Percentiles rank a stretch among this genome's conserved stretches.
phyloP scores from a whole-genome alignment of 306 rosid species.

The Dryas octopetala region DNA sequence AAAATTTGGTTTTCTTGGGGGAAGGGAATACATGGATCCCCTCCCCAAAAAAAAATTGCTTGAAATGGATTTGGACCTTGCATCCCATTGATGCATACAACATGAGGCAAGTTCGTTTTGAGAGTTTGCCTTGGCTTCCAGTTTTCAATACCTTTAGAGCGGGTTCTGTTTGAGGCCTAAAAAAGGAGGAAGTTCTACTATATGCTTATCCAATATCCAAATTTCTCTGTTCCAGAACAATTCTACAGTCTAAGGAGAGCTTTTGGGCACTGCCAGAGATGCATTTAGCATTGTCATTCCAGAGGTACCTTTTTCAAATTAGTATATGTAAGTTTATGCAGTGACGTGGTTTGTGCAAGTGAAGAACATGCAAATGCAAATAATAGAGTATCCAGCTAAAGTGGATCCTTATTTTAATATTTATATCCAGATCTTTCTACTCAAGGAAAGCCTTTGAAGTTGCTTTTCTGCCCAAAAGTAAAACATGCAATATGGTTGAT shows the following conservation, averaged over 20 bases:
- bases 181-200: neutral
- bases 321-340: neutral
- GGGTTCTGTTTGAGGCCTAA: neutral
- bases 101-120: neutral
- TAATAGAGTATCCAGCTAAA: slow-evolving; percentile 12
- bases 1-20: neutral
- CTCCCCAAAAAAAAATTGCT: too few relatives aligned
- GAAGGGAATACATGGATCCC: too few relatives aligned
- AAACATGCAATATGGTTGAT: neutral
- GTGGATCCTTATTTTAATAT: neutral
- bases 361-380: slow-evolving; percentile 11
- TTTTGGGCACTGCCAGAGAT: slow-evolving; percentile 14
- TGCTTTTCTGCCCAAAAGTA: slow-evolving; percentile 1
- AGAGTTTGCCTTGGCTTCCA: neutral
- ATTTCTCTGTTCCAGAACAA: slow-evolving; percentile 47
- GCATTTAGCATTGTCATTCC: neutral
- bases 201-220: slow-evolving; percentile 20
- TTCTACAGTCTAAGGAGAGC: slow-evolving; percentile 34
- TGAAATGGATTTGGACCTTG: neutral
- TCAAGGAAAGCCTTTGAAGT: slow-evolving; percentile 5
- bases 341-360: slow-evolving; percentile 5
- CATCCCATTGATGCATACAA: neutral
- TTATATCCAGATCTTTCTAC: neutral
- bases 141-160: neutral
- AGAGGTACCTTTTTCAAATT: neutral